Evolutionary conservation across 129 eudicot species (phyloP), one percentile per base, ranked within the genome.

Genomic region (Chrysanthemum makinoi): DNA sequence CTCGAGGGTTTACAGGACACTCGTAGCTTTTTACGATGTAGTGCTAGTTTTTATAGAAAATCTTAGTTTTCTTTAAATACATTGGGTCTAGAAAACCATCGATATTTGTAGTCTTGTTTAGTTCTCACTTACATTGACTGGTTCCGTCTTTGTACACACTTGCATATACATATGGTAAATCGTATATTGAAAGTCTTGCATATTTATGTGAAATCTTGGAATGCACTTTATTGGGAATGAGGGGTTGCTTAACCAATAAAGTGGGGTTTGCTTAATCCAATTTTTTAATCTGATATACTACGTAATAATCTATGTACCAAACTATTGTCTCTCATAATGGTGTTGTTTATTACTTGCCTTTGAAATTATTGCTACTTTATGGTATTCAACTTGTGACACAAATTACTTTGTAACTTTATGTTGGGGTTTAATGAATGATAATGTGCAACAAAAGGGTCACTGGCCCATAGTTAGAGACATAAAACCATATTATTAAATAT

Each of bases 201-300:
- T 51, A 26, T 65, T n/a, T 30, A 50, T 53, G 14, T 48, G 6
- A 3, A 26, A 59, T 8, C 51, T 47, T 61, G 61, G 18, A 73
- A 16, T 49, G 1, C 51, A 13, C 33, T 62, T 62, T 73, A 19
- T 63, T 35, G 77, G 77, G 26, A 73, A 50, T 7, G 22, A 62
- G 19, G 17, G n/a, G 59, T 28, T n/a, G 59, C 8, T 63, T 30
- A 63, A 72, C 61, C 61, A 72, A 30, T 57, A 69, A 69, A 69
- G 74, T 68, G 18, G 61, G 17, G 54, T 51, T 24, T 6, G 16
- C 28, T 43, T 65, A 44, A 28, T 26, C 51, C 44, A 6, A 30
- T n/a, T 5, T 20, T 59, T 60, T 46, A 71, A 22, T 57, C 60
- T 24, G 1, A 57, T 10, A 5, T 9, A n/a, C n/a, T n/a, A n/a